phyloP scores from a whole-genome alignment of 2,329 filamentous ascomycete species.

The Penicillium sp. region DNA sequence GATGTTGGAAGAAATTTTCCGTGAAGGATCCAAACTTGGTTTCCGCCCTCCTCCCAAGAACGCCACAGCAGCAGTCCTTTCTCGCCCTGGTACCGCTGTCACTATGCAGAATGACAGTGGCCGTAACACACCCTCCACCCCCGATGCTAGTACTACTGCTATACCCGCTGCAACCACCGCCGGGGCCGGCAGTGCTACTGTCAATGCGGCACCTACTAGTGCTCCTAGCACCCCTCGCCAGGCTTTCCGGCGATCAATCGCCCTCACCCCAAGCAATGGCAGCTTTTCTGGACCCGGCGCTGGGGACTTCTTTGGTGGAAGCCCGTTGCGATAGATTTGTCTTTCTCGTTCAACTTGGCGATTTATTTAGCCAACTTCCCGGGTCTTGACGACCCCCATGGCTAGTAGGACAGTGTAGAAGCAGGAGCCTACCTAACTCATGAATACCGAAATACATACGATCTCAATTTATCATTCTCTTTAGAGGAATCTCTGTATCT shows the following conservation, averaged over 20 bases:
- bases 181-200: slow-evolving; percentile 5
- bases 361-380: background rate
- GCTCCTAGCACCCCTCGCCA: slow-evolving; percentile 44
- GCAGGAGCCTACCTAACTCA: background rate
- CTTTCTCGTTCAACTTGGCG: background rate
- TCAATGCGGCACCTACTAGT: slow-evolving; percentile 22
- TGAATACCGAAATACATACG: slow-evolving; percentile 1
- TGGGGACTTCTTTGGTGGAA: slow-evolving; percentile 41
- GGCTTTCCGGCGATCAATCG: slow-evolving; percentile 42
- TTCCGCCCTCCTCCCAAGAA: slow-evolving; percentile 57
- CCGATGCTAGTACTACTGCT: slow-evolving; percentile 29
- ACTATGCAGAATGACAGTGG: slow-evolving; percentile 41
- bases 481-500: background rate
- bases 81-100: slow-evolving; percentile 41
- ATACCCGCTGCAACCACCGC: slow-evolving; percentile 4
- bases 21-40: slow-evolving; percentile 58
- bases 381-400: background rate
- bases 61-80: slow-evolving; percentile 31
- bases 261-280: slow-evolving; percentile 44
- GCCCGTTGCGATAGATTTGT: slow-evolving; percentile 36
- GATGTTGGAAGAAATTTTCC: slow-evolving; percentile 86
- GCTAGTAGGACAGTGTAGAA: background rate
- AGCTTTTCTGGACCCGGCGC: slow-evolving; percentile 39
- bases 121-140: slow-evolving; percentile 43
- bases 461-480: background rate